Conservation (phyloP, 2,329 filamentous ascomycete genomes). For the Phialophora chinensis region DNA sequence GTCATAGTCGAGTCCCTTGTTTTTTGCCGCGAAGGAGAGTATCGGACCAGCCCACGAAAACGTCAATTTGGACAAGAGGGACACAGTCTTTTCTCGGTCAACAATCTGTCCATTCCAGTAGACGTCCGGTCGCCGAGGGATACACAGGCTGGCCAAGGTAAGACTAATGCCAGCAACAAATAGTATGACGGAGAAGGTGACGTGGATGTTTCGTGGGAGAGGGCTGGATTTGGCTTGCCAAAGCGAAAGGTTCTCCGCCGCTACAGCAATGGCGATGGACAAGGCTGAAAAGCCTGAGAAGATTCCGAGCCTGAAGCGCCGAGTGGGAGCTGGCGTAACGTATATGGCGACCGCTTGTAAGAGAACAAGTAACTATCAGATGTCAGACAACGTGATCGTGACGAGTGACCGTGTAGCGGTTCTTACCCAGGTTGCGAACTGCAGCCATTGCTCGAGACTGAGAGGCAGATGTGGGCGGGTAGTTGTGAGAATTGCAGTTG, state of each 20-base stretch:
- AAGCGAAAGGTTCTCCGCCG: slow-evolving; percentile 37
- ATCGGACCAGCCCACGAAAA: slow-evolving; percentile 68
- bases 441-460: slow-evolving; percentile 65
- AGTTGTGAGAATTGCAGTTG: slow-evolving; percentile 61
- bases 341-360: slow-evolving; percentile 36
- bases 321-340: slow-evolving; percentile 31
- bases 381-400: slow-evolving; percentile 17
- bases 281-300: slow-evolving; percentile 32
- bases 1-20: slow-evolving; percentile 64
- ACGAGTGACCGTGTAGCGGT: neutral
- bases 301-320: slow-evolving; percentile 36
- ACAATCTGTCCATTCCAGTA: slow-evolving; percentile 65
- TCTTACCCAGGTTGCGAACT: slow-evolving; percentile 68
- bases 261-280: slow-evolving; percentile 34
- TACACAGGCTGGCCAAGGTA: slow-evolving; percentile 56
- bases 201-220: slow-evolving; percentile 30
- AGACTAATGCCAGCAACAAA: slow-evolving; percentile 50
- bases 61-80: slow-evolving; percentile 66
- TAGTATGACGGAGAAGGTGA: slow-evolving; percentile 38
- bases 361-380: slow-evolving; percentile 34
- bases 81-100: slow-evolving; percentile 67
- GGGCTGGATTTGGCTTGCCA: slow-evolving; percentile 29
- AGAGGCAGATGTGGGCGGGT: slow-evolving; percentile 49
- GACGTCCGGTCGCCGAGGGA: slow-evolving; percentile 72
- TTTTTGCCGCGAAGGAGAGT: slow-evolving; percentile 61